Conservation (phyloP, 495 filamentous ascomycete genomes). For the Achaetomiella virescens region DNA sequence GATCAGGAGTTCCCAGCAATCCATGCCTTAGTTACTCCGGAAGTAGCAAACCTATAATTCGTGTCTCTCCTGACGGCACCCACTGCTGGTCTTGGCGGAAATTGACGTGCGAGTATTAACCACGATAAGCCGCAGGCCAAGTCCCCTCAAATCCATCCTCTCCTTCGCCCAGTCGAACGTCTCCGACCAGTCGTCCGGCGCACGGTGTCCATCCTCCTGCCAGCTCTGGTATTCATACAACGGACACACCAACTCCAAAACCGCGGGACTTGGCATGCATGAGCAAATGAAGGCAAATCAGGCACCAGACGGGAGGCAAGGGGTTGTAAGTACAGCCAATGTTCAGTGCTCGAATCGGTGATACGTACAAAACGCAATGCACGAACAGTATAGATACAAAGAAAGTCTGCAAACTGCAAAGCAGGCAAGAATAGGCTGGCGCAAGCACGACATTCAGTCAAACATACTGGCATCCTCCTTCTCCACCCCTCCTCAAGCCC, state of each 20-base stretch:
- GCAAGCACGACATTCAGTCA: background rate
- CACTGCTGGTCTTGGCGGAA: no score
- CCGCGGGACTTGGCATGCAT: no score
- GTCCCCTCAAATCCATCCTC: slow-evolving; percentile 4
- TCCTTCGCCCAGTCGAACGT: background rate
- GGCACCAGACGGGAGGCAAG: no score
- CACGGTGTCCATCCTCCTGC: background rate
- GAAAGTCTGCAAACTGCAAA: background rate
- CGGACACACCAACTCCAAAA: slow-evolving; percentile 4
- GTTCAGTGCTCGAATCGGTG: background rate
- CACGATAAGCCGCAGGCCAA: no score
- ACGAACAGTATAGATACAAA: slow-evolving; percentile 2
- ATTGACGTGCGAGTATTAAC: no score
- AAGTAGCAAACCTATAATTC: no score
- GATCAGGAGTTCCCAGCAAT: no score
- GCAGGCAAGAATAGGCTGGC: background rate
- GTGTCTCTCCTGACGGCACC: no score
- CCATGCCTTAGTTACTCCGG: no score
- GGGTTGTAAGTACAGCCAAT: background rate
- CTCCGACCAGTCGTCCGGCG: slow-evolving; percentile 1
- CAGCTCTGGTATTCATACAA: background rate
- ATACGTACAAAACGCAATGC: background rate
- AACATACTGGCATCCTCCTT: background rate
- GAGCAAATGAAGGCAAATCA: no score
- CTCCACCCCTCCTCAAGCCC: background rate